Percentiles rank a stretch among this genome's conserved stretches.
Evolutionary conservation across 345 rosid genomes (phyloP).

Genomic region (Salix udensis): DNA sequence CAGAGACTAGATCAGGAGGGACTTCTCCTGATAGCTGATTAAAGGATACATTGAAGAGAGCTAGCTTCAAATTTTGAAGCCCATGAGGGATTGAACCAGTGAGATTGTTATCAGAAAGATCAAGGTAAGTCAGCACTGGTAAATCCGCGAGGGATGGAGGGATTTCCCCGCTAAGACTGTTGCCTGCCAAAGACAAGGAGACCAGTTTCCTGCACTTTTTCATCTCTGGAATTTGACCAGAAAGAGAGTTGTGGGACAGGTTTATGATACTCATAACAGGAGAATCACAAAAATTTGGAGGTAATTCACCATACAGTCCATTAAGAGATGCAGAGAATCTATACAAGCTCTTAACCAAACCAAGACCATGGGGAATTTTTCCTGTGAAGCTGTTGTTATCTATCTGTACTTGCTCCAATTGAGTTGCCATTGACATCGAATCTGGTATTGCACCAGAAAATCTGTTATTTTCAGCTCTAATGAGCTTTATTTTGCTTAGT

Average conservation of each 20-base stretch:
- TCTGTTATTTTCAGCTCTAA: conserved; percentile 73
- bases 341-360: conserved; percentile 69
- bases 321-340: conserved; percentile 84
- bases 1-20: conserved; percentile 66
- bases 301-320: conserved; percentile 58
- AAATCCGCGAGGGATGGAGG: conserved; percentile 70
- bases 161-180: conserved; percentile 58
- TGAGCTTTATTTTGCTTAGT: conserved; percentile 59
- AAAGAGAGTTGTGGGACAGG: conserved; percentile 66
- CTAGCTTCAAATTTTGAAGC: conserved; percentile 81
- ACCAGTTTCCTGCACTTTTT: conserved; percentile 80
- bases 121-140: conserved; percentile 88
- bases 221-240: conserved; percentile 74
- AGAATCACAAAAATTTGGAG: conserved; percentile 77
- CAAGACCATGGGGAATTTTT: conserved; percentile 68
- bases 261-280: conserved; percentile 86
- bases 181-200: conserved; percentile 72
- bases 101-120: conserved; percentile 75
- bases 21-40: conserved; percentile 62
- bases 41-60: conserved; percentile 82
- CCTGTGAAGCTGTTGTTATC: conserved; percentile 75
- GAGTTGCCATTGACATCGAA: conserved; percentile 60
- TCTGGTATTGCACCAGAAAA: conserved; percentile 66
- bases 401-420: conserved; percentile 84
- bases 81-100: conserved; percentile 72